These are phyloP conservation scores for Clathrus columnatus DNA, from an alignment of 768 basidiomycete species.

Conservation along the genomic window DNA sequence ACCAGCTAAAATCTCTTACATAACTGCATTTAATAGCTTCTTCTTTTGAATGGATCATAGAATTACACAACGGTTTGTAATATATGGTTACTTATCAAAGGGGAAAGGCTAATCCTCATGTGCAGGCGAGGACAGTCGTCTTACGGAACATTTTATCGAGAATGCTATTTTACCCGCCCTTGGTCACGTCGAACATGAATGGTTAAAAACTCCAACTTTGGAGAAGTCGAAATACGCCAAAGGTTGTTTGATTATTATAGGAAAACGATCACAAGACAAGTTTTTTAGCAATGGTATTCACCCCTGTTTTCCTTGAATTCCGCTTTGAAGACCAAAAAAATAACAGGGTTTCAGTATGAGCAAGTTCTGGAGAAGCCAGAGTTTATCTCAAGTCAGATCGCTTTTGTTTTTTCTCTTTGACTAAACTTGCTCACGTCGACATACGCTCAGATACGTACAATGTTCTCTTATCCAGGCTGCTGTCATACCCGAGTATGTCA, in stretches of 20 bases:
- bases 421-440: constrained; percentile 9
- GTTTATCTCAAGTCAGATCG: constrained; percentile 61
- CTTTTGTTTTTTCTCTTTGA: not conserved
- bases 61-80: constrained; percentile 54
- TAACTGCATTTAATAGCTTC: constrained; percentile 35
- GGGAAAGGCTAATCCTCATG: not conserved
- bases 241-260: constrained; percentile 72
- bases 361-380: constrained; percentile 41
- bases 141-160: constrained; percentile 50
- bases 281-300: constrained; percentile 77
- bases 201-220: constrained; percentile 40
- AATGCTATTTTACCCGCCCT: constrained; percentile 60
- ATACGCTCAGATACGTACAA: constrained; percentile 54
- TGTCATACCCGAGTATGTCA: constrained; percentile 67
- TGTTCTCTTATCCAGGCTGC: constrained; percentile 56
- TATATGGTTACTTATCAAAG: not conserved
- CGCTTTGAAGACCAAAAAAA: too few relatives aligned
- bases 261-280: constrained; percentile 68
- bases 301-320: not conserved
- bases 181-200: constrained; percentile 63
- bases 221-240: constrained; percentile 45
- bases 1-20: not conserved
- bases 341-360: constrained; percentile 64
- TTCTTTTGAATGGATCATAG: constrained; percentile 61
- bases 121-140: constrained; percentile 50